Conservation (phyloP, 176 grass and related monocot species). For the Oropetium thomaeum region DNA sequence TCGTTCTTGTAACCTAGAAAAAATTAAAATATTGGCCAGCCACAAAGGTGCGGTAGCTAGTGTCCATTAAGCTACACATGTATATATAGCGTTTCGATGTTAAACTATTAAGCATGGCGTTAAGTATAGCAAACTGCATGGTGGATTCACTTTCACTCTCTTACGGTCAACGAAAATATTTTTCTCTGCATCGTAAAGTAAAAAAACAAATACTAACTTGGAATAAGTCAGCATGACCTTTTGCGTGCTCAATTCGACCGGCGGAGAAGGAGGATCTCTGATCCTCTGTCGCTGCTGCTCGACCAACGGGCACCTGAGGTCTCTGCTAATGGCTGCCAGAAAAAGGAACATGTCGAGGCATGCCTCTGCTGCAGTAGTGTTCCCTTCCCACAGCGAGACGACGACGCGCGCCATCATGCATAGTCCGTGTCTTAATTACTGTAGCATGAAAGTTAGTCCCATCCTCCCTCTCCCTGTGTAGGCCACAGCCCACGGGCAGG, state of each 20-base stretch:
- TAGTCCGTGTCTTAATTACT: not conserved
- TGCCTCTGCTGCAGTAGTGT: slow-evolving; percentile 7
- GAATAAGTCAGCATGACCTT: too few relatives aligned
- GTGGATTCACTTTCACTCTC: too few relatives aligned
- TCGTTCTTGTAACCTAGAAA: not conserved
- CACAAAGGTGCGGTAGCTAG: slow-evolving; percentile 1
- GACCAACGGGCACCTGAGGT: slow-evolving; percentile 22
- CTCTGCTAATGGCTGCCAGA: slow-evolving; percentile 3
- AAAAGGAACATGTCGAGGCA: slow-evolving; percentile 33
- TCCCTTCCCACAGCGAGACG: too few relatives aligned
- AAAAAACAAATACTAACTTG: too few relatives aligned
- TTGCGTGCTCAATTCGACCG: not conserved
- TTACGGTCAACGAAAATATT: not conserved
- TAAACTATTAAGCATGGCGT: not conserved
- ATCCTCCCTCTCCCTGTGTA: not conserved
- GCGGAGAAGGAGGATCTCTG: not conserved
- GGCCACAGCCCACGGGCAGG: not conserved
- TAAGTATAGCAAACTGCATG: not conserved
- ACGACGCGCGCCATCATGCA: not conserved
- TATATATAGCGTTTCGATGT: too few relatives aligned
- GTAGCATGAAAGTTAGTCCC: not conserved
- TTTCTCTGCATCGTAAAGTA: not conserved
- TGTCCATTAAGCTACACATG: not conserved
- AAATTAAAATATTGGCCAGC: slow-evolving; percentile 8
- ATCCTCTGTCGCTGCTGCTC: too few relatives aligned